Evolutionary conservation across 805 yeast genomes (phyloP).

Genomic region (Metschnikowia amazonensis): DNA sequence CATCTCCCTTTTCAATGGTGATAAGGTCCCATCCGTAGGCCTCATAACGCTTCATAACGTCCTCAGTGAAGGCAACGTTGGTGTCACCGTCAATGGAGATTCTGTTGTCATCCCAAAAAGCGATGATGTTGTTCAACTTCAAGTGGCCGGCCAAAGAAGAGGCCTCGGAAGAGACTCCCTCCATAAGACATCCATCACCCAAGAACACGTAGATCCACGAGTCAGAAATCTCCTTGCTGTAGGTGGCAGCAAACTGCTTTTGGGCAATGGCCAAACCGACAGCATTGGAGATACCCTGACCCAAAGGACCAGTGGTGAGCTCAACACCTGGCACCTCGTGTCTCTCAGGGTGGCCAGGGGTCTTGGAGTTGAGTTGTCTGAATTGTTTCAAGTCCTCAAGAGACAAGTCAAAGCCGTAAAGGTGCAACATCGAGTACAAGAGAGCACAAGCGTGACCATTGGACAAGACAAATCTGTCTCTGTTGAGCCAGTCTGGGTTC

Average conservation of each 20-base stretch:
- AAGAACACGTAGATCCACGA: slow-evolving; percentile 73
- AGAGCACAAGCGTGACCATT: slow-evolving; percentile 97
- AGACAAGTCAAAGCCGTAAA: slow-evolving; percentile 76
- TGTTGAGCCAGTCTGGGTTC: slow-evolving; percentile 88
- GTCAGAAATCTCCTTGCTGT: slow-evolving; percentile 86
- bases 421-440: slow-evolving; percentile 77
- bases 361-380: slow-evolving; percentile 84
- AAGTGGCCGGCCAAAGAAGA: slow-evolving; percentile 94
- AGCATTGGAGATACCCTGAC: slow-evolving; percentile 96
- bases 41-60: slow-evolving; percentile 77
- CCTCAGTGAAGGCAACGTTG: slow-evolving; percentile 86
- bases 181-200: slow-evolving; percentile 98
- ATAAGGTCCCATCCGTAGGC: slow-evolving; percentile 93
- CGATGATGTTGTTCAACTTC: slow-evolving; percentile 87
- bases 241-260: slow-evolving; percentile 85
- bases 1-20: slow-evolving; percentile 75
- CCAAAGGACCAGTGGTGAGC: slow-evolving; percentile 97
- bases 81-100: slow-evolving; percentile 96
- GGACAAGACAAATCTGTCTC: slow-evolving; percentile 92
- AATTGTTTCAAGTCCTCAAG: slow-evolving; percentile 85
- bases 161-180: slow-evolving; percentile 95
- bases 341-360: slow-evolving; percentile 97
- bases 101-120: slow-evolving; percentile 94
- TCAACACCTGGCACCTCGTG: slow-evolving; percentile 85
- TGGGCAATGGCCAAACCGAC: slow-evolving; percentile 97